These are phyloP conservation scores for Postia placenta DNA, from an alignment of 768 basidiomycete species.

Conservation along the genomic window DNA sequence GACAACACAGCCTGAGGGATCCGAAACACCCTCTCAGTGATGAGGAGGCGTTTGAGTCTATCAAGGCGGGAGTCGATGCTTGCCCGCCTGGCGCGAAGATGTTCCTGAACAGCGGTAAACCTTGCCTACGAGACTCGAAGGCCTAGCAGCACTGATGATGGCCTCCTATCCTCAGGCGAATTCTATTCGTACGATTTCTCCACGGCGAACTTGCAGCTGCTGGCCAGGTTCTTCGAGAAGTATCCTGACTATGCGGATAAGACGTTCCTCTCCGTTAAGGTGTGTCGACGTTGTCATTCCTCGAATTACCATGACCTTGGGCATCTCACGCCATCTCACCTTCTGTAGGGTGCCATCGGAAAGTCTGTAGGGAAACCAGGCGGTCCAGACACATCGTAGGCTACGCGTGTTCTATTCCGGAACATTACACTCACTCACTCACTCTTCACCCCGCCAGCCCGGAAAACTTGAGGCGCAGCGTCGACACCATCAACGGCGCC, in stretches of 20 bases:
- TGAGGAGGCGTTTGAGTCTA: constrained; percentile 54
- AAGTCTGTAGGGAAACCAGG: no score
- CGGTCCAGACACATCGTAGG: no score
- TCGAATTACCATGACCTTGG: no score
- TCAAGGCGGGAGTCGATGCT: constrained; percentile 44
- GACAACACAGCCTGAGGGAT: neutral
- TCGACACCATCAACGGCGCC: constrained; percentile 36
- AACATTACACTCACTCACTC: neutral
- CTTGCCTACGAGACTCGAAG: neutral
- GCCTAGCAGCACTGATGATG: constrained; percentile 8
- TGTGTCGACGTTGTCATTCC: no score
- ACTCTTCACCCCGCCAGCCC: constrained; percentile 10
- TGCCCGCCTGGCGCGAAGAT: constrained; percentile 40
- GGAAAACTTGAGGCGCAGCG: constrained; percentile 43
- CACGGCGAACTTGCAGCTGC: constrained; percentile 41
- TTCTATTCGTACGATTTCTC: constrained; percentile 45
- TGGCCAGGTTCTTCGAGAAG: constrained; percentile 44
- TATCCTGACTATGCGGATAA: constrained; percentile 39
- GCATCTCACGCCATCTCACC: no score
- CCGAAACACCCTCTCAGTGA: constrained; percentile 36
- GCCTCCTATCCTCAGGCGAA: constrained; percentile 28
- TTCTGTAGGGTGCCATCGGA: no score
- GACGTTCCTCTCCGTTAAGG: constrained; percentile 46
- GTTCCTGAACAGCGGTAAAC: constrained; percentile 44
- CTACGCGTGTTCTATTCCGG: no score